Percentiles rank a stretch among this genome's conserved stretches.
Conservation (phyloP, 1,284 basidiomycete species). For the Limonomyces culmigenus region DNA sequence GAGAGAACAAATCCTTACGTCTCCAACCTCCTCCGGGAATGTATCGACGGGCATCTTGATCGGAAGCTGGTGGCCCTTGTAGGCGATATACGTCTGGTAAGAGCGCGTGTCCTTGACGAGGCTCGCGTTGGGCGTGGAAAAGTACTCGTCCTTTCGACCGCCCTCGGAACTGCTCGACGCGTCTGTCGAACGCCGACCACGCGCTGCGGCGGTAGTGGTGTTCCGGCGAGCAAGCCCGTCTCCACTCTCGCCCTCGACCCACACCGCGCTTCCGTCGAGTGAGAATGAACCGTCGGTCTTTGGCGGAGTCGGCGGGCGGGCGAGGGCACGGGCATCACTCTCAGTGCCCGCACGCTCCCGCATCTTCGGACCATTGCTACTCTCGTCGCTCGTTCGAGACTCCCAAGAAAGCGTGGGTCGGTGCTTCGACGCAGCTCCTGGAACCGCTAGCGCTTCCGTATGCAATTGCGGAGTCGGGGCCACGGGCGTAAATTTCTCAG, state of each 20-base stretch:
- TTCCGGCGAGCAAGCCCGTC: constrained; percentile 2
- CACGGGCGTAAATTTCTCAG: constrained; percentile 51
- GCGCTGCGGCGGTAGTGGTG: constrained; percentile 10
- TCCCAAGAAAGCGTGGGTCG: constrained; percentile 6
- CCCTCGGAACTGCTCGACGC: constrained; percentile 53
- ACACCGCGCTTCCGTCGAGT: constrained; percentile 59
- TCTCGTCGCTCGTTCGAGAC: constrained; percentile 52
- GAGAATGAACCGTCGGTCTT: constrained; percentile 29
- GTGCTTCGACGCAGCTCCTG: constrained; percentile 7
- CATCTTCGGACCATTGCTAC: constrained; percentile 32
- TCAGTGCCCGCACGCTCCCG: constrained; percentile 16
- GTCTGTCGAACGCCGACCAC: constrained; percentile 52
- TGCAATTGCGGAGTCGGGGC: constrained; percentile 2
- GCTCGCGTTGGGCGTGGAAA: constrained; percentile 13
- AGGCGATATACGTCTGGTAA: constrained; percentile 72
- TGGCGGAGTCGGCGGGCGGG: constrained; percentile 6
- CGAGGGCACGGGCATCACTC: constrained; percentile 7
- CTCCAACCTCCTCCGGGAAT: constrained; percentile 89
- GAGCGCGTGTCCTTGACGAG: constrained; percentile 83
- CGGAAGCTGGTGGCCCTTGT: constrained; percentile 64
- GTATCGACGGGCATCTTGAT: constrained; percentile 77
- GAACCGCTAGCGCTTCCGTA: constrained; percentile 6
- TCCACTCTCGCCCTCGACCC: constrained; percentile 58
- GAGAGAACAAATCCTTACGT: constrained; percentile 36
- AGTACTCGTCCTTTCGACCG: constrained; percentile 11